Evolutionary conservation across 441 rosid genomes (phyloP).

Genomic region (Croton laevigatus): DNA sequence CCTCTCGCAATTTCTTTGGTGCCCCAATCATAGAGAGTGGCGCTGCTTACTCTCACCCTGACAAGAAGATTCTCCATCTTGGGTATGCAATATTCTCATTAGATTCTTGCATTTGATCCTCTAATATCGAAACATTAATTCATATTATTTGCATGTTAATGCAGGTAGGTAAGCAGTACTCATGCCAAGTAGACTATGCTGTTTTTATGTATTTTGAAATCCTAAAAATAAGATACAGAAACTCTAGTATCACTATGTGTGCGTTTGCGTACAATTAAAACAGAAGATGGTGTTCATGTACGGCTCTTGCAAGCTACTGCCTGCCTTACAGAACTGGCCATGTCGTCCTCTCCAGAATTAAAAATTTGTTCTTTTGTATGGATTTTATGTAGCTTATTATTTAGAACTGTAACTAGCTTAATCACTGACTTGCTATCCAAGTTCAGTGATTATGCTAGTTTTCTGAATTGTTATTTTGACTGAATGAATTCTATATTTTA

Average conservation of each 20-base stretch:
- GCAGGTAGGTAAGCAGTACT: slow-evolving; percentile 24
- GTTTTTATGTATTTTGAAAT: not conserved
- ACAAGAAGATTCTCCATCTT: slow-evolving; percentile 78
- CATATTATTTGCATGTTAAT: not conserved
- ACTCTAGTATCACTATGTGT: not conserved
- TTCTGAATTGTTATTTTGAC: not conserved
- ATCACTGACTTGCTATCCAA: slow-evolving; percentile 8
- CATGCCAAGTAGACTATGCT: not conserved
- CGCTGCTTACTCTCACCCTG: slow-evolving; percentile 48
- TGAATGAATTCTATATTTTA: not conserved
- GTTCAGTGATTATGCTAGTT: slow-evolving; percentile 21
- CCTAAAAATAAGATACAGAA: slow-evolving; percentile 5
- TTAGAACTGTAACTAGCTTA: slow-evolving; percentile 1
- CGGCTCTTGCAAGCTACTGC: not conserved
- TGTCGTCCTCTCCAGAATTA: not conserved
- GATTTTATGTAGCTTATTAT: not conserved
- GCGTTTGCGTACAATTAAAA: slow-evolving; percentile 1
- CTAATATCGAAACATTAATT: not conserved
- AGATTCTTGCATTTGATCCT: not conserved
- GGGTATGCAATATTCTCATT: slow-evolving; percentile 28
- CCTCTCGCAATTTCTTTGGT: slow-evolving; percentile 86
- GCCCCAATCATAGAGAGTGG: slow-evolving; percentile 47
- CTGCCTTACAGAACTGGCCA: not conserved
- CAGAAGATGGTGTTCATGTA: not conserved
- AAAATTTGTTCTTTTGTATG: not conserved